Evolutionary conservation across 352 stramenopile species (phyloP).

Genomic region (Pythium rishiriense): DNA sequence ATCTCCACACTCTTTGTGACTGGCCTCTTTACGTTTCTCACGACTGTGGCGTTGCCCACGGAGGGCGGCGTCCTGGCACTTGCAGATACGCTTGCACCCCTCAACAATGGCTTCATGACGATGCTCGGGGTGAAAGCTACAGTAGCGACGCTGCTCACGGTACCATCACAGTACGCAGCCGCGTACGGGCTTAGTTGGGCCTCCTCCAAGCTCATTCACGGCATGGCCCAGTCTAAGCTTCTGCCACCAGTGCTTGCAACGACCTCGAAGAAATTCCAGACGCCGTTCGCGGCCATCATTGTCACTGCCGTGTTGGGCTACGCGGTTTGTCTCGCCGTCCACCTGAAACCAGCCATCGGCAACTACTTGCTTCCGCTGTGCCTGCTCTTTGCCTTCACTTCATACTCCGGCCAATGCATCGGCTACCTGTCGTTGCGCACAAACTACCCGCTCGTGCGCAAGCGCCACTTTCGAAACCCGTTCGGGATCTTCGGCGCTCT

Average conservation of each 20-base stretch:
- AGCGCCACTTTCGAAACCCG: conserved; percentile 22
- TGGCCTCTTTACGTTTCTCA: conserved; percentile 2
- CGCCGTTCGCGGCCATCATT: conserved; percentile 9
- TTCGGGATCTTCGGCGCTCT: conserved; percentile 26
- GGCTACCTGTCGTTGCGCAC: conserved; percentile 24
- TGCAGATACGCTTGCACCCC: not conserved
- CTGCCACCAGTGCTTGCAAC: conserved; percentile 13
- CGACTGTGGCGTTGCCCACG: not conserved
- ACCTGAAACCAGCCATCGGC: not conserved
- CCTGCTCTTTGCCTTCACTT: conserved; percentile 23
- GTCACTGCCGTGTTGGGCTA: conserved; percentile 7
- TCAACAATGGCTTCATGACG: conserved; percentile 13
- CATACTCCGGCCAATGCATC: conserved; percentile 34
- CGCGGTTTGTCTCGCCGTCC: conserved; percentile 19
- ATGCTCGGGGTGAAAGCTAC: conserved; percentile 11
- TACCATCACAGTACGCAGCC: conserved; percentile 10
- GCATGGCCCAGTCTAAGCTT: conserved; percentile 10
- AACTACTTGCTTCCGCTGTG: conserved; percentile 26
- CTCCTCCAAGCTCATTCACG: conserved; percentile 2
- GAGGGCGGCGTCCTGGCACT: not conserved
- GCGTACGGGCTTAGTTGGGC: conserved; percentile 14
- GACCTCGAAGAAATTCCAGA: conserved; percentile 4
- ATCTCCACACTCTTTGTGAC: conserved; percentile 3
- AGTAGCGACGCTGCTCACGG: conserved; percentile 17
- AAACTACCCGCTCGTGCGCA: not conserved